Evolutionary conservation across 108 stramenopile genomes (phyloP).

Genomic region (Seminavis robusta): DNA sequence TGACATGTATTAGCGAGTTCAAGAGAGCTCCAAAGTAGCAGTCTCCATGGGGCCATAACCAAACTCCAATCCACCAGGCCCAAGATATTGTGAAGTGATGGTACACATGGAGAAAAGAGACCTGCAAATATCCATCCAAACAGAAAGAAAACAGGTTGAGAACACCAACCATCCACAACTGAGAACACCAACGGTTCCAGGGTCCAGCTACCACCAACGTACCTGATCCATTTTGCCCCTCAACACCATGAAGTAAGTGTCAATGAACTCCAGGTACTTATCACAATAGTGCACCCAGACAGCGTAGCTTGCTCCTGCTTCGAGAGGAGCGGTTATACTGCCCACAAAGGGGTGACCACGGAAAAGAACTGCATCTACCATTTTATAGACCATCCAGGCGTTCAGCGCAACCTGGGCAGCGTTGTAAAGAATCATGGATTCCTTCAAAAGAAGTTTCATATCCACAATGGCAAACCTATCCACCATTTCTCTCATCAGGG

Average conservation of each 20-base stretch:
- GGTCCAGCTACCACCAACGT: slow-evolving; percentile 26
- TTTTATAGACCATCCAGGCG: slow-evolving; percentile 90
- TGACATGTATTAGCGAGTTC: slow-evolving; percentile 96
- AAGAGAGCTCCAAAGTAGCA: slow-evolving; percentile 95
- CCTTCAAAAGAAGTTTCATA: slow-evolving; percentile 71
- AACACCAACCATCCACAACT: neutral
- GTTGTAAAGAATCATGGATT: slow-evolving; percentile 95
- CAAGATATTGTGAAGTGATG: slow-evolving; percentile 95
- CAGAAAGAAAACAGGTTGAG: neutral
- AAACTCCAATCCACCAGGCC: slow-evolving; percentile 92
- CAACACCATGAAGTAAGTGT: slow-evolving; percentile 97
- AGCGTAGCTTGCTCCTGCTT: slow-evolving; percentile 67
- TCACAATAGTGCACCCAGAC: slow-evolving; percentile 97
- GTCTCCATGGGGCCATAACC: slow-evolving; percentile 87
- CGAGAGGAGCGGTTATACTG: slow-evolving; percentile 41
- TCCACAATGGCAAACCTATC: slow-evolving; percentile 49
- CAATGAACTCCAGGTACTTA: slow-evolving; percentile 97
- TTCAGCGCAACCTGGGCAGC: slow-evolving; percentile 91
- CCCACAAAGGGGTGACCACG: slow-evolving; percentile 82
- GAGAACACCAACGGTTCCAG: neutral
- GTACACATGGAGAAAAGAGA: slow-evolving; percentile 98
- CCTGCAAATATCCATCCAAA: slow-evolving; percentile 37
- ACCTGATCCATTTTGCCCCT: slow-evolving; percentile 89
- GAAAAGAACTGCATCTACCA: slow-evolving; percentile 66
- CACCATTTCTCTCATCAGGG: slow-evolving; percentile 53